Evolutionary conservation across 2,329 filamentous ascomycete genomes (phyloP).

Genomic region (Helotiales sp.): DNA sequence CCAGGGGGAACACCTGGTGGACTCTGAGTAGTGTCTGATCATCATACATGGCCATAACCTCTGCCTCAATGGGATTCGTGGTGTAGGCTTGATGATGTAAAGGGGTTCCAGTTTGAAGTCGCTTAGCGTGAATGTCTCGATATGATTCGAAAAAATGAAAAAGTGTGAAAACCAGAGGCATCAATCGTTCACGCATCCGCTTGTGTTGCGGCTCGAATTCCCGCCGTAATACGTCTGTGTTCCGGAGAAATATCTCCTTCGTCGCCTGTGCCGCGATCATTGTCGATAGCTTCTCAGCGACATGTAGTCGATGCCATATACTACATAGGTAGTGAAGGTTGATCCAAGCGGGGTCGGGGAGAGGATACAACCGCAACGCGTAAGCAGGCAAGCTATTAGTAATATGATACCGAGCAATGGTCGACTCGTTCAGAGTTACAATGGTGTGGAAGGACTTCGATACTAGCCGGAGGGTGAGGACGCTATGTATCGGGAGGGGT

Average conservation of each 20-base stretch:
- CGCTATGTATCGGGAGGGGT: conserved; percentile 62
- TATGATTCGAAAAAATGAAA: conserved; percentile 73
- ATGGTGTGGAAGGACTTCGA: conserved; percentile 65
- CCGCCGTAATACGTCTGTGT: conserved; percentile 57
- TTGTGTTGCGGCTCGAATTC: conserved; percentile 66
- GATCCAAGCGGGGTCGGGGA: conserved; percentile 52
- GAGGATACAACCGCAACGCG: conserved; percentile 62
- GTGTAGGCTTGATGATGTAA: conserved; percentile 60
- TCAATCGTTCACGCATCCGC: conserved; percentile 67
- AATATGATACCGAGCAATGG: conserved; percentile 66
- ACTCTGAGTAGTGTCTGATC: conserved; percentile 65
- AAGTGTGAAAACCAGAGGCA: conserved; percentile 66
- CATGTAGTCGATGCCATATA: conserved; percentile 69
- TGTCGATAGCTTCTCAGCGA: conserved; percentile 65
- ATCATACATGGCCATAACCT: conserved; percentile 69
- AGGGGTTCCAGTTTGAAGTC: conserved; percentile 57
- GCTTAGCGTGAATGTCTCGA: conserved; percentile 61
- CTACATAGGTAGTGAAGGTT: conserved; percentile 67
- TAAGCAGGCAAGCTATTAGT: conserved; percentile 64
- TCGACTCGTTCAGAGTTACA: conserved; percentile 63
- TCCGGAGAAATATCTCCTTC: conserved; percentile 67
- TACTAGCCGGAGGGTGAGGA: conserved; percentile 62
- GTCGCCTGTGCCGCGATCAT: conserved; percentile 68
- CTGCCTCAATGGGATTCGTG: conserved; percentile 63
- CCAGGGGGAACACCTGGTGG: conserved; percentile 67